A percentile compares a stretch with the other conserved stretches of the same genome.
phyloP scores from a whole-genome alignment of 352 stramenopile genomes.

The Phytophthora pisi region DNA sequence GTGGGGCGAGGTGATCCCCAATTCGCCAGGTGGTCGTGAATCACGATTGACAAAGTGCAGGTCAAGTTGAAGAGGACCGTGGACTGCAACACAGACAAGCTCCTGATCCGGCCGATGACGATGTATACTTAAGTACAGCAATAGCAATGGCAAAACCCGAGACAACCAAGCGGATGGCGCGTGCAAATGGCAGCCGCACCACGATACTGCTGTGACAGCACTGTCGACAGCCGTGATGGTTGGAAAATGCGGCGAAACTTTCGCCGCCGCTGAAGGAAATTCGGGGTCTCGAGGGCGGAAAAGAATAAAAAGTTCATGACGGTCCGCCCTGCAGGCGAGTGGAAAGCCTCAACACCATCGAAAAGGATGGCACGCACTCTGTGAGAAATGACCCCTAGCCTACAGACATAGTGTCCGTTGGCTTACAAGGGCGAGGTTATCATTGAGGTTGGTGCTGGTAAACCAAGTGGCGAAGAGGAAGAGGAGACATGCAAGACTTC shows the following conservation, averaged over 20 bases:
- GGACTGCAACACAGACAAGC: conserved; percentile 22
- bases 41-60: conserved; percentile 2
- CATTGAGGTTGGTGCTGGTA: neutral
- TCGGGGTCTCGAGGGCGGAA: neutral
- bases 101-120: neutral
- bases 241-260: neutral
- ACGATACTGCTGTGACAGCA: conserved; percentile 4
- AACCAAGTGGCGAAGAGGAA: neutral
- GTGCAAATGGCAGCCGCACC: neutral
- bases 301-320: conserved; percentile 19
- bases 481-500: neutral
- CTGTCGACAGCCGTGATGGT: neutral
- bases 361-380: conserved; percentile 15
- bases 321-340: conserved; percentile 23
- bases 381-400: neutral
- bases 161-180: neutral
- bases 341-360: conserved; percentile 19
- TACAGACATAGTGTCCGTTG: neutral
- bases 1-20: neutral
- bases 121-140: neutral
- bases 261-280: conserved; percentile 1
- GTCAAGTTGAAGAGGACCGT: conserved; percentile 11
- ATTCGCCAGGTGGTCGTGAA: neutral
- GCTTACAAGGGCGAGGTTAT: neutral
- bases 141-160: neutral